Evolutionary conservation across 2,329 filamentous ascomycete species (phyloP).

Genomic region (Elsinoe perseae): DNA sequence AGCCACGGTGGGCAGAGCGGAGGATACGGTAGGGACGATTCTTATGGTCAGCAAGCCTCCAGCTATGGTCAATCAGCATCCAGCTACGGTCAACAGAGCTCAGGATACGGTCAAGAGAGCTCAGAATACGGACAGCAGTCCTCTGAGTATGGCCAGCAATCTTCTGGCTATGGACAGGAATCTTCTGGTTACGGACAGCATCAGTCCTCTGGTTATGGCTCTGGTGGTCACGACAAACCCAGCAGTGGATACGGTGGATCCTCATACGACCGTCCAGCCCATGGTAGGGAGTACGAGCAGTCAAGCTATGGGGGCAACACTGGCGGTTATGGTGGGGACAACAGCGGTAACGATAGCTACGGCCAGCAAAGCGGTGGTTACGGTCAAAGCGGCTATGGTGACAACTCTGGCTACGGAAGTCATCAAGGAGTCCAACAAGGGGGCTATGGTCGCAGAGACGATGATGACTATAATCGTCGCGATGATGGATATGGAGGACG

Average conservation of each 20-base stretch:
- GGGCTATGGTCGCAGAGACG: slow-evolving; percentile 5
- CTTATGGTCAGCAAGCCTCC: background rate
- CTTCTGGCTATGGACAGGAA: background rate
- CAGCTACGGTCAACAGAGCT: background rate
- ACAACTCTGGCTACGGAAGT: background rate
- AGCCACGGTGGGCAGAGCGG: background rate
- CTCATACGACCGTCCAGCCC: background rate
- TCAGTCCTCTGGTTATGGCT: background rate
- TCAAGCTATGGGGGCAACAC: background rate
- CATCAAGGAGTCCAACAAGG: background rate
- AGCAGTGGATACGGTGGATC: background rate
- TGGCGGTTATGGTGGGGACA: background rate
- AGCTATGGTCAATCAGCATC: background rate
- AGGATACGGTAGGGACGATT: background rate
- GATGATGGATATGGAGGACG: slow-evolving; percentile 5
- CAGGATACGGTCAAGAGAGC: background rate
- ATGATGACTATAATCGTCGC: background rate
- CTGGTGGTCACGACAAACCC: background rate
- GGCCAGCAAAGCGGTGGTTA: background rate
- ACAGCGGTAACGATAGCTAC: background rate
- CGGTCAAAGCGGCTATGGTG: background rate
- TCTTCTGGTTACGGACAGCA: background rate
- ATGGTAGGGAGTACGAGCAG: background rate
- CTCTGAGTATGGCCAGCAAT: background rate
- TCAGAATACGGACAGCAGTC: slow-evolving; percentile 1